A percentile compares a stretch with the other conserved stretches of the same genome.
Conservation (phyloP, 352 stramenopile genomes). For the Elongisporangium anandrum region DNA sequence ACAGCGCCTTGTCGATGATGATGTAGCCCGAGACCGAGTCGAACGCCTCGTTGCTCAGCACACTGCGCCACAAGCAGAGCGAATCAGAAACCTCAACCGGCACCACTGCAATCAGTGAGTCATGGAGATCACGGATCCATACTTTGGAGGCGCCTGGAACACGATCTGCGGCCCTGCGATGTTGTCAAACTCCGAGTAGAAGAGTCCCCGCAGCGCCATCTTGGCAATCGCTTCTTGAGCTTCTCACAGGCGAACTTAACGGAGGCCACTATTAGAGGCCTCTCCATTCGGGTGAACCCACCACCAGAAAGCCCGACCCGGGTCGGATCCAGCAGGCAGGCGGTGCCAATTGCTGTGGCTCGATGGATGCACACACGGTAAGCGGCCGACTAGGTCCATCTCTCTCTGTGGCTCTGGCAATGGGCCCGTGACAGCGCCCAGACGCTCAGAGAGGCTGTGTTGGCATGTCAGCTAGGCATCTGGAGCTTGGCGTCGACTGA, state of each 20-base stretch:
- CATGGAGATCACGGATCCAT: conserved; percentile 3
- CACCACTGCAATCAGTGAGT: not conserved
- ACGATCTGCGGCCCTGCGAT: conserved; percentile 86
- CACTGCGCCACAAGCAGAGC: conserved; percentile 25
- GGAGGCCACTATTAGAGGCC: not conserved
- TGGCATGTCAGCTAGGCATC: not conserved
- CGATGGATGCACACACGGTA: conserved; percentile 24
- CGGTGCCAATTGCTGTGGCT: not conserved
- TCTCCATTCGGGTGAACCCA: not conserved
- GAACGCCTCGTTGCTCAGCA: conserved; percentile 80
- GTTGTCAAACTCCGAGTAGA: conserved; percentile 93
- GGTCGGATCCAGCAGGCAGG: not conserved
- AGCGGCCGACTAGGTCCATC: not conserved
- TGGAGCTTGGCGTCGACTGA: conserved; percentile 3
- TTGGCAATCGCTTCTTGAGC: not conserved
- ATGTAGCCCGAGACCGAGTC: conserved; percentile 86
- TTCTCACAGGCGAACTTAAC: not conserved
- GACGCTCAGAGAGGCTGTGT: not conserved
- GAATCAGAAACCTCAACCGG: conserved; percentile 2
- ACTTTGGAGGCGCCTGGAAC: conserved; percentile 84
- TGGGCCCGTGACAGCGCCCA: not conserved
- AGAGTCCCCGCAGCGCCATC: conserved; percentile 78
- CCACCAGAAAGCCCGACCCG: not conserved
- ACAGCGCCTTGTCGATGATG: conserved; percentile 87
- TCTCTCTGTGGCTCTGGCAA: not conserved